Conservation (phyloP, 208 protist genomes). For the Trypanosoma conorhini region DNA sequence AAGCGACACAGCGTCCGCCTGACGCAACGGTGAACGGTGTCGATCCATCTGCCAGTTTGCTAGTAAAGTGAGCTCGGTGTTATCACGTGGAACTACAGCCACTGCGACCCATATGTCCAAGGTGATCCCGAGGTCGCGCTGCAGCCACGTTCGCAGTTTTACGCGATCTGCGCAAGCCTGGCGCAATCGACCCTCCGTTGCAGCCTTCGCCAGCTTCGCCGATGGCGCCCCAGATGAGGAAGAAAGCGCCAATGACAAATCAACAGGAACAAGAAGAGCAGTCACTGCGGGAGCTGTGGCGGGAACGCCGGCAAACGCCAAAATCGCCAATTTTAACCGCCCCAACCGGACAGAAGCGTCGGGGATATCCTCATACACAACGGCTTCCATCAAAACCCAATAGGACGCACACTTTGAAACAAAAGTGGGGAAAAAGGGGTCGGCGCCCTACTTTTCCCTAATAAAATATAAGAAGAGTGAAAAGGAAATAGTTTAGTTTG, state of each 20-base stretch:
- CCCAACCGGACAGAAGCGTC: conserved; percentile 9
- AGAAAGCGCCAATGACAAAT: background rate
- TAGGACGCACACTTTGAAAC: background rate
- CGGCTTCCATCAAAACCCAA: conserved; percentile 15
- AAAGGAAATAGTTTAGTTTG: background rate
- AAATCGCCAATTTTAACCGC: conserved; percentile 18
- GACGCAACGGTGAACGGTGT: conserved; percentile 33
- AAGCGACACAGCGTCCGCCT: conserved; percentile 32
- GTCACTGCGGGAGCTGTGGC: conserved; percentile 3
- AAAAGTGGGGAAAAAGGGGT: background rate
- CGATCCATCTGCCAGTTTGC: conserved; percentile 37
- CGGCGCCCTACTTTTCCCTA: too few relatives aligned
- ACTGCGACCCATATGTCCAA: conserved; percentile 22
- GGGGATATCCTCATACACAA: conserved; percentile 26
- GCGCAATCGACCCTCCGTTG: conserved; percentile 4
- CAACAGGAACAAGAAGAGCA: conserved; percentile 26
- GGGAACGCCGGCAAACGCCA: conserved; percentile 15
- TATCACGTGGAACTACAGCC: conserved; percentile 12
- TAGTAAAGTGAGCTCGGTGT: conserved; percentile 18
- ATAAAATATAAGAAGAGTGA: background rate
- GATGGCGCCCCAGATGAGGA: background rate
- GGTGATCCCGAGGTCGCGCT: background rate
- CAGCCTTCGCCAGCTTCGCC: background rate
- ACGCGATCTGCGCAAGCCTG: conserved; percentile 15
- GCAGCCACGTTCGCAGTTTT: conserved; percentile 18